These are phyloP conservation scores for Aspergillus uvarum DNA, from an alignment of 2,329 filamentous ascomycete genomes.

Conservation along the genomic window DNA sequence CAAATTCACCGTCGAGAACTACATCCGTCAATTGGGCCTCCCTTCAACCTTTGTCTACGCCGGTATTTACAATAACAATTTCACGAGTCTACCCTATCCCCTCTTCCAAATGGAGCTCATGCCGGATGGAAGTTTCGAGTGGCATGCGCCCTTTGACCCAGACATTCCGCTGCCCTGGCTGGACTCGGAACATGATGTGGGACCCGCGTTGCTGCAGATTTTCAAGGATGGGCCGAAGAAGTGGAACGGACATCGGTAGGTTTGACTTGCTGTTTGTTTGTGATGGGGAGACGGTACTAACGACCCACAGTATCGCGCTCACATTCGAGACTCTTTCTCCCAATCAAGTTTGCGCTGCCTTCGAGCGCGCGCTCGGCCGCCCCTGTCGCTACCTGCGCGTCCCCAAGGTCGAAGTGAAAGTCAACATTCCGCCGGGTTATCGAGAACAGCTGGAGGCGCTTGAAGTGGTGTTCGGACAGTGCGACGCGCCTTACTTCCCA, in stretches of 20 bases:
- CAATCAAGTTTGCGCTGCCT: conserved; percentile 74
- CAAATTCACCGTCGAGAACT: conserved; percentile 91
- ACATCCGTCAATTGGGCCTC: conserved; percentile 77
- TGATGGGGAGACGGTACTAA: conserved; percentile 6
- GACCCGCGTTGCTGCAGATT: conserved; percentile 85
- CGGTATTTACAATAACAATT: conserved; percentile 99
- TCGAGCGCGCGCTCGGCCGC: conserved; percentile 73
- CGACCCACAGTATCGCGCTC: conserved; percentile 67
- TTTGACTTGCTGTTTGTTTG: conserved; percentile 10
- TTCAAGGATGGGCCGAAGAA: conserved; percentile 89
- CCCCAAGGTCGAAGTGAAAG: conserved; percentile 73
- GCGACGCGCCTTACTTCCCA: conserved; percentile 63
- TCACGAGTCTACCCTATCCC: conserved; percentile 87
- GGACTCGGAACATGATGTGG: conserved; percentile 93
- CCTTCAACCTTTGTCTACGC: conserved; percentile 93
- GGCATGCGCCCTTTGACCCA: conserved; percentile 92
- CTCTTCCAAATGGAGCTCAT: conserved; percentile 93
- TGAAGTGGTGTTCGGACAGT: conserved; percentile 59
- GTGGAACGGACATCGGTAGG: conserved; percentile 73
- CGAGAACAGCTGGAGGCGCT: conserved; percentile 75
- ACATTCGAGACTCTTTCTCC: conserved; percentile 90
- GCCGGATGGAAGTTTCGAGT: conserved; percentile 79
- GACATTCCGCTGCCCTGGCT: conserved; percentile 89
- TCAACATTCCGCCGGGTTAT: conserved; percentile 84
- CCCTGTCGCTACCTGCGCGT: conserved; percentile 75